Conservation (phyloP, 305 asterid genomes). For the Fraxinus nigra region DNA sequence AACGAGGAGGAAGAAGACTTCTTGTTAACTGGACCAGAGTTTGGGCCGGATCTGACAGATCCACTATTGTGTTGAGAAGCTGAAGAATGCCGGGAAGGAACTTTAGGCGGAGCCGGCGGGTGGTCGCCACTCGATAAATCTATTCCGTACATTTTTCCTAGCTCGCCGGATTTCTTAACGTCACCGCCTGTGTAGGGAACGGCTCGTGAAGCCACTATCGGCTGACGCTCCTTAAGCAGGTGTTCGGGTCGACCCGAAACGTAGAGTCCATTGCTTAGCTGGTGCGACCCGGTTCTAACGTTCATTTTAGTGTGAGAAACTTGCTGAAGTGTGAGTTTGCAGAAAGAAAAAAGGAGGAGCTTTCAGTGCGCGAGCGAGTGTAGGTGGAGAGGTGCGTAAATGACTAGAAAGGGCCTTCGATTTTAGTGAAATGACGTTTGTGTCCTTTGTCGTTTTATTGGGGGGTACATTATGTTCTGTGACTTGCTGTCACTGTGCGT, state of each 20-base stretch:
- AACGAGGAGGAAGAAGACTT: slow-evolving; percentile 41
- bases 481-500: slow-evolving; percentile 30
- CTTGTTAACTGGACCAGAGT: slow-evolving; percentile 22
- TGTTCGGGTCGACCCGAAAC: slow-evolving; percentile 92
- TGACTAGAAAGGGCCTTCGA: slow-evolving; percentile 13
- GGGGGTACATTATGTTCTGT: slow-evolving; percentile 24
- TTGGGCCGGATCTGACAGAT: slow-evolving; percentile 74
- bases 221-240: slow-evolving; percentile 62
- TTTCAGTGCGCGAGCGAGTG: slow-evolving; percentile 28
- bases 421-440: slow-evolving; percentile 25
- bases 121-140: slow-evolving; percentile 38
- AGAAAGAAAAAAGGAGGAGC: slow-evolving; percentile 7
- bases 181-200: slow-evolving; percentile 94
- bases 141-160: slow-evolving; percentile 89
- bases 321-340: slow-evolving; percentile 3
- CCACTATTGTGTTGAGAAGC: slow-evolving; percentile 60
- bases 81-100: slow-evolving; percentile 53
- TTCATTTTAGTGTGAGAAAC: slow-evolving; percentile 37
- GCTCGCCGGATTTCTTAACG: slow-evolving; percentile 86
- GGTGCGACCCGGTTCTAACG: slow-evolving; percentile 78
- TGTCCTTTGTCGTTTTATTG: slow-evolving; percentile 28
- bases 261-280: slow-evolving; percentile 75
- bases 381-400: slow-evolving; percentile 5
- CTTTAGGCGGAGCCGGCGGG: slow-evolving; percentile 42
- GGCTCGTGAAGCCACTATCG: slow-evolving; percentile 66